These are phyloP conservation scores for Schwanniomyces pseudopolymorphus DNA, from an alignment of 805 yeast species.

Conservation along the genomic window DNA sequence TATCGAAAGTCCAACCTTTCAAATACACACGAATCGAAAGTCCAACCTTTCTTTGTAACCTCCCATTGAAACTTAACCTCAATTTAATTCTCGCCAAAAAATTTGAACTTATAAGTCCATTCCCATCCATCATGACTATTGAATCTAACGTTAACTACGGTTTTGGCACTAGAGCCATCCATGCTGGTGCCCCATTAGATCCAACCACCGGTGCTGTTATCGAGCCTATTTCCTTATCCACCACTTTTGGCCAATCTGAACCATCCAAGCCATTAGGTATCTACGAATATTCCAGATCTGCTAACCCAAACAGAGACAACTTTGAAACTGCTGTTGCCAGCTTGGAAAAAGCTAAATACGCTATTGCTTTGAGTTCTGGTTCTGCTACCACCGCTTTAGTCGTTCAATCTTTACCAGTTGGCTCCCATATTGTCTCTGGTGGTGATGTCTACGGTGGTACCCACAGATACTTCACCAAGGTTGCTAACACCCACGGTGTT, in stretches of 20 bases:
- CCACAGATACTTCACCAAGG: constrained; percentile 85
- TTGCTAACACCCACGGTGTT: constrained; percentile 78
- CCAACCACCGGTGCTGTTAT: constrained; percentile 83
- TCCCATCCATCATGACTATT: constrained; percentile 37
- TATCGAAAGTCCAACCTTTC: constrained; percentile 3
- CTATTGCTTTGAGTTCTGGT: constrained; percentile 81
- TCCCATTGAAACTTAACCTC: neutral
- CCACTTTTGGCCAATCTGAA: constrained; percentile 79
- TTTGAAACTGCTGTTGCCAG: constrained; percentile 79
- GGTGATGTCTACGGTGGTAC: constrained; percentile 93
- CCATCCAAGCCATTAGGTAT: constrained; percentile 77
- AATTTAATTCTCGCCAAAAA: neutral
- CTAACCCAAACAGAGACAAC: constrained; percentile 83
- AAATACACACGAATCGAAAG: neutral
- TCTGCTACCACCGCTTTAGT: constrained; percentile 80
- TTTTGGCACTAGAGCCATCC: constrained; percentile 82
- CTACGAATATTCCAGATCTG: constrained; percentile 82
- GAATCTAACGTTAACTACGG: constrained; percentile 34
- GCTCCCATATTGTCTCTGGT: constrained; percentile 72
- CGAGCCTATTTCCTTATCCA: constrained; percentile 77
- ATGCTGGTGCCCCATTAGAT: constrained; percentile 74
- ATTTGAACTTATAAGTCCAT: neutral
- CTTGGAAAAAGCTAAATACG: constrained; percentile 72
- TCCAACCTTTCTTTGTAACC: neutral
- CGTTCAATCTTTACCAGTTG: constrained; percentile 69